A percentile compares a stretch with the other conserved stretches of the same genome.
Conservation (phyloP, 371 early-diverging fungal genomes). For the Syncephalastrum monosporum region DNA sequence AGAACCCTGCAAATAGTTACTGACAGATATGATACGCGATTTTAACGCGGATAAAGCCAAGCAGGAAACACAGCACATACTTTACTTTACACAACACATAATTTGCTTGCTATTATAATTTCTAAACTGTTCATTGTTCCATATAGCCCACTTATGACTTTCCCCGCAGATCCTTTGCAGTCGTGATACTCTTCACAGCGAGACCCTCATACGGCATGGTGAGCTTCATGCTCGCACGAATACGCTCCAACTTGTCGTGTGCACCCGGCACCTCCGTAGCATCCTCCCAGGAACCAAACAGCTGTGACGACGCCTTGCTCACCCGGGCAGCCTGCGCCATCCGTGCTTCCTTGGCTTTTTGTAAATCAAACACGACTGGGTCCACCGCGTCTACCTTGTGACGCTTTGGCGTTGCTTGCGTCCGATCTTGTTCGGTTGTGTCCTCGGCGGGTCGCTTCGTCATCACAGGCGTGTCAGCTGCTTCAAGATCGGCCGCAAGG, state of each 20-base stretch:
- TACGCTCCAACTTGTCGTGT: constrained; percentile 28
- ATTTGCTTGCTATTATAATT: too few species aligned
- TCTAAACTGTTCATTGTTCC: too few species aligned
- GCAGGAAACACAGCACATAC: too few species aligned
- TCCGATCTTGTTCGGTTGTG: neutral
- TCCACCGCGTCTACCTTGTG: constrained; percentile 14
- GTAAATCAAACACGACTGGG: constrained; percentile 42
- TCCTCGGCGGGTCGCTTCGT: constrained; percentile 10
- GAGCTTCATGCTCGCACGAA: constrained; percentile 28
- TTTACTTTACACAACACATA: too few species aligned
- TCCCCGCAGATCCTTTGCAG: too few species aligned
- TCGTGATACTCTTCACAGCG: too few species aligned
- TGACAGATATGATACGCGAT: too few species aligned
- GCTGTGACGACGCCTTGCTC: constrained; percentile 37
- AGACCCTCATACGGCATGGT: constrained; percentile 24
- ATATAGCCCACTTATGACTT: too few species aligned
- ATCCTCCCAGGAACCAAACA: constrained; percentile 42
- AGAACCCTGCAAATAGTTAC: too few species aligned
- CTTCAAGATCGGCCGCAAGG: constrained; percentile 18
- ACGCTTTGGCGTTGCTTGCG: constrained; percentile 3
- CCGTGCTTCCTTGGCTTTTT: constrained; percentile 23
- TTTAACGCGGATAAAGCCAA: too few species aligned
- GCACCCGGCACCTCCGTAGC: constrained; percentile 11
- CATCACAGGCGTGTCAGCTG: constrained; percentile 19
- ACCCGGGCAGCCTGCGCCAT: constrained; percentile 19